Percentiles rank a stretch among this genome's conserved stretches.
Evolutionary conservation across 176 grass and related monocot genomes (phyloP).

Genomic region (Saccharum officinarum): DNA sequence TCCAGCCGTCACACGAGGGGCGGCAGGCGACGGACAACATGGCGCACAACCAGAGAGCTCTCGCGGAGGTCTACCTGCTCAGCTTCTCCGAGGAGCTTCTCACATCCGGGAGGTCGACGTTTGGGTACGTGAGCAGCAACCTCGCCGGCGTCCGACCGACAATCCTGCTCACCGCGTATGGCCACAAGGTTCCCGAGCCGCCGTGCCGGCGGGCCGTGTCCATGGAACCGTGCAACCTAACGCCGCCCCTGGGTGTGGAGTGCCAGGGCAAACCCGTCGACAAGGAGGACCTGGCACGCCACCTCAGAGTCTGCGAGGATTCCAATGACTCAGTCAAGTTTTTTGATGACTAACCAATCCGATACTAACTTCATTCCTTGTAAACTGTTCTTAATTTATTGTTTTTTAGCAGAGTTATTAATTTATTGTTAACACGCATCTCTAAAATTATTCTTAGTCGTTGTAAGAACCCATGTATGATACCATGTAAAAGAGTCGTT

Average conservation of each 20-base stretch:
- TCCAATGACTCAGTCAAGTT: background rate
- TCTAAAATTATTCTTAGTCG: too few species aligned
- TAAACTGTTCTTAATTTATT: too few species aligned
- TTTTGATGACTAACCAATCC: background rate
- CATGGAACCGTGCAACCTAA: slow-evolving; percentile 40
- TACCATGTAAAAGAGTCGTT: too few species aligned
- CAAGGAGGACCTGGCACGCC: background rate
- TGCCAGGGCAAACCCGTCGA: background rate
- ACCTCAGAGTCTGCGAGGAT: slow-evolving; percentile 49
- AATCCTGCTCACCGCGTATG: slow-evolving; percentile 7
- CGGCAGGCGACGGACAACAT: background rate
- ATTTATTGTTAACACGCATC: too few species aligned
- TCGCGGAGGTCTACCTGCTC: slow-evolving; percentile 54
- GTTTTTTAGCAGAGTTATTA: too few species aligned
- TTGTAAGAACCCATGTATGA: too few species aligned
- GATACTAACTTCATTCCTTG: too few species aligned
- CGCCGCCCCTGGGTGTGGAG: background rate
- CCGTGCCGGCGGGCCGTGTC: slow-evolving; percentile 29
- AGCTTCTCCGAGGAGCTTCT: slow-evolving; percentile 62
- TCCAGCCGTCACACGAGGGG: slow-evolving; percentile 52
- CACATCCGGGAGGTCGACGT: slow-evolving; percentile 50
- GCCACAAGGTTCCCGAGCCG: background rate
- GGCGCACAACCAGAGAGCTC: slow-evolving; percentile 53
- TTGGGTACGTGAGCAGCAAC: slow-evolving; percentile 52
- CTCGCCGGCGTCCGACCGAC: slow-evolving; percentile 43